Conservation (phyloP, 495 filamentous ascomycete species). For the Usnea hakonensis region DNA sequence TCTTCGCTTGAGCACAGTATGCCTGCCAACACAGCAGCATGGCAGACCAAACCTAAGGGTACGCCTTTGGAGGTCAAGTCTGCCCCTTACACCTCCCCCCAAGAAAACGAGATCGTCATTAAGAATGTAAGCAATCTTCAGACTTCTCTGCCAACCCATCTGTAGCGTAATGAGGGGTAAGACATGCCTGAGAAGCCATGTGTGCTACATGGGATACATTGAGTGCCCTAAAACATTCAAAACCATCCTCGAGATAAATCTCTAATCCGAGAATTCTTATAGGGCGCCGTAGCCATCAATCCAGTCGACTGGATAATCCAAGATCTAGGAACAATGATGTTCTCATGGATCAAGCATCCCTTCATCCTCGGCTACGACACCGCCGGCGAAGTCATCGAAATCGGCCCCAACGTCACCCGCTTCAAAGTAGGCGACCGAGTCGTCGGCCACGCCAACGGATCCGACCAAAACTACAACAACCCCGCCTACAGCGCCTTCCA, state of each 20-base stretch:
- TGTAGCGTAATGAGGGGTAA: not conserved
- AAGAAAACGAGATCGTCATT: slow-evolving; percentile 31
- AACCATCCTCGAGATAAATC: not conserved
- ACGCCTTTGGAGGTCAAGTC: slow-evolving; percentile 29
- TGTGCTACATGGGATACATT: not conserved
- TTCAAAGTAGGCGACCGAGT: slow-evolving; percentile 38
- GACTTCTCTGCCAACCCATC: not conserved
- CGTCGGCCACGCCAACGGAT: slow-evolving; percentile 16
- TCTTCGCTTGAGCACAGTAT: not conserved
- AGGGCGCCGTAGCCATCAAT: slow-evolving; percentile 37
- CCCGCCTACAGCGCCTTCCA: slow-evolving; percentile 37
- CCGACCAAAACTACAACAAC: slow-evolving; percentile 5
- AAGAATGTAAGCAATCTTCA: slow-evolving; percentile 23
- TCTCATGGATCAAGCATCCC: slow-evolving; percentile 34
- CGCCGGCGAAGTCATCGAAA: slow-evolving; percentile 42
- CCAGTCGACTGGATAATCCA: slow-evolving; percentile 46
- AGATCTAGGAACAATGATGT: slow-evolving; percentile 22
- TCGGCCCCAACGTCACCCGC: slow-evolving; percentile 37
- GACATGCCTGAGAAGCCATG: not conserved
- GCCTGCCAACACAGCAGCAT: slow-evolving; percentile 35
- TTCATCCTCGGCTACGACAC: slow-evolving; percentile 47
- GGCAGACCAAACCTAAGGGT: slow-evolving; percentile 27
- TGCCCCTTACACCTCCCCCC: slow-evolving; percentile 29
- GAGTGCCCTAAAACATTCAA: not conserved
- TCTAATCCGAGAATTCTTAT: not conserved